Evolutionary conservation across 768 basidiomycete species (phyloP).

Genomic region (Lentinula edodes): DNA sequence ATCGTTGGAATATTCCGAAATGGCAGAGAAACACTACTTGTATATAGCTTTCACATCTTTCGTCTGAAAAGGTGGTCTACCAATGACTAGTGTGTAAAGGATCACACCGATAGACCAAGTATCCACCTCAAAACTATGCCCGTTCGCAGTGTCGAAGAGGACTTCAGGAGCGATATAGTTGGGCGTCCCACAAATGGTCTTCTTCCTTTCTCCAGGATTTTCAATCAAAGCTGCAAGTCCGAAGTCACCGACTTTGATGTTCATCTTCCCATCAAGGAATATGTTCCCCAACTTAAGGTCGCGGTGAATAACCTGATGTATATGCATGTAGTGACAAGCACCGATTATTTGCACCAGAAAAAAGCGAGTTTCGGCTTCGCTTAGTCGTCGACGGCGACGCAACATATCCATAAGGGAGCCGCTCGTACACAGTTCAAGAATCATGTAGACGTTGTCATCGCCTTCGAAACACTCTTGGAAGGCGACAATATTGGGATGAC

Average conservation of each 20-base stretch:
- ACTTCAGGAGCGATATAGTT: slow-evolving; percentile 99
- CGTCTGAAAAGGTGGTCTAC: slow-evolving; percentile 97
- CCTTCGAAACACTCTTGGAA: slow-evolving; percentile 97
- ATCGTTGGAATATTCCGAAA: background rate
- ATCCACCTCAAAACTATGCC: slow-evolving; percentile 98
- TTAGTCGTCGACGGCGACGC: slow-evolving; percentile 78
- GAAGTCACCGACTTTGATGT: slow-evolving; percentile 96
- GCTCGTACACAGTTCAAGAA: slow-evolving; percentile 85
- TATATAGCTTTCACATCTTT: slow-evolving; percentile 97
- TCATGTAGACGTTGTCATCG: slow-evolving; percentile 94
- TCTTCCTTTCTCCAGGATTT: slow-evolving; percentile 94
- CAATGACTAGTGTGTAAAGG: slow-evolving; percentile 88
- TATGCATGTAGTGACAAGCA: slow-evolving; percentile 97
- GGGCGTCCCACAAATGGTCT: slow-evolving; percentile 98
- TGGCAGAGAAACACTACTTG: slow-evolving; percentile 49
- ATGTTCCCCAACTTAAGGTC: slow-evolving; percentile 93
- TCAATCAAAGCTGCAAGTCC: slow-evolving; percentile 96
- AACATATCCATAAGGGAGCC: slow-evolving; percentile 92
- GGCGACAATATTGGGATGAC: slow-evolving; percentile 88
- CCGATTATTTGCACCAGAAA: slow-evolving; percentile 94
- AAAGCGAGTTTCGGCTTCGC: slow-evolving; percentile 89
- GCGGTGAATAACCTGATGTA: slow-evolving; percentile 93
- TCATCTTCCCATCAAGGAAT: slow-evolving; percentile 88
- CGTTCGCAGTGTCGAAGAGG: slow-evolving; percentile 90
- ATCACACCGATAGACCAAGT: slow-evolving; percentile 98